A percentile compares a stretch with the other conserved stretches of the same genome.
Evolutionary conservation across 192 early-diverging fungal species (phyloP).

Genomic region (Linnemannia zychae): DNA sequence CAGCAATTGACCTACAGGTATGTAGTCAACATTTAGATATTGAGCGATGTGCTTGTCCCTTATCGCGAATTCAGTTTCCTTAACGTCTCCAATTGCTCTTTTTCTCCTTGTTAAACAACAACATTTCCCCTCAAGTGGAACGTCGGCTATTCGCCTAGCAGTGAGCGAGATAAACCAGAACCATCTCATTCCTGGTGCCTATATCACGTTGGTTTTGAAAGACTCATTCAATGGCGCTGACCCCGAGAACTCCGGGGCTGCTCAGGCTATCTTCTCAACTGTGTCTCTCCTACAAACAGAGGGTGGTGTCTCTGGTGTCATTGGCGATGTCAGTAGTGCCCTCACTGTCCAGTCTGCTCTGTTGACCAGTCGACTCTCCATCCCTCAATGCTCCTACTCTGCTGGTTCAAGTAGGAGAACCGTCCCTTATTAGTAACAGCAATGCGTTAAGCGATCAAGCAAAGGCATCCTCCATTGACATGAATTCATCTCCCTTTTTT

Average conservation of each 20-base stretch:
- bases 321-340: constrained; percentile 66
- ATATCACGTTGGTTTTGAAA: constrained; percentile 63
- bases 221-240: constrained; percentile 63
- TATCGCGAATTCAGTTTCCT: neutral
- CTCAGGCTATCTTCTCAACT: constrained; percentile 64
- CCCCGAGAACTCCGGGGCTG: constrained; percentile 58
- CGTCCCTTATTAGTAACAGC: too few relatives aligned
- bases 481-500: neutral
- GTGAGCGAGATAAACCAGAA: constrained; percentile 63
- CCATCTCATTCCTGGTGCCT: constrained; percentile 62
- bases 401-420: constrained; percentile 60
- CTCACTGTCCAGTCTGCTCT: constrained; percentile 63
- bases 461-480: constrained; percentile 7
- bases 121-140: constrained; percentile 42
- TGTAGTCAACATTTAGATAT: neutral
- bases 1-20: constrained; percentile 49
- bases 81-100: neutral
- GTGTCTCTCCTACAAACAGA: constrained; percentile 61
- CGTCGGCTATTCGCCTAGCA: constrained; percentile 65
- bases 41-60: neutral
- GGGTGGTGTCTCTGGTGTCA: constrained; percentile 62
- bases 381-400: constrained; percentile 68
- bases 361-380: constrained; percentile 61
- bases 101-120: neutral
- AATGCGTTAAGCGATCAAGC: neutral